Evolutionary conservation across 805 yeast species (phyloP).

Genomic region (Priceomyces carsonii): DNA sequence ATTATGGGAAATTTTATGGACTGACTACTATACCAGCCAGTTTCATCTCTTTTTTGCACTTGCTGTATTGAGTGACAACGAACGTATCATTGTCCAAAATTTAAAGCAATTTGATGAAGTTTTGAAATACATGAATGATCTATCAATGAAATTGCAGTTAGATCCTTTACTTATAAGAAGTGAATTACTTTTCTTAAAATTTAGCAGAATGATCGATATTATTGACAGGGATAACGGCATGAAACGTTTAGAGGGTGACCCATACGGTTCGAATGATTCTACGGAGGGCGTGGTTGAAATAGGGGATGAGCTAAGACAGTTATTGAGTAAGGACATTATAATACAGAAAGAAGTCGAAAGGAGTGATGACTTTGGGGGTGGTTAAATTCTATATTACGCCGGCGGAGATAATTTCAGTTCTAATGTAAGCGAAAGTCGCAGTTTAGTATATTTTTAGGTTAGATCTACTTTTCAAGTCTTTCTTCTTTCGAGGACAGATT

Average conservation of each 20-base stretch:
- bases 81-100: conserved; percentile 72
- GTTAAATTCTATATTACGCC: conserved; percentile 19
- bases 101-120: conserved; percentile 86
- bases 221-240: conserved; percentile 57
- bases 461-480: not conserved
- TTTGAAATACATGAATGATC: conserved; percentile 87
- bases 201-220: conserved; percentile 75
- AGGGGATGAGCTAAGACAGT: conserved; percentile 55
- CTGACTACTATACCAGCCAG: conserved; percentile 83
- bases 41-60: conserved; percentile 85
- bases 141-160: conserved; percentile 72
- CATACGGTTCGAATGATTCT: conserved; percentile 13
- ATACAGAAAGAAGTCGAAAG: conserved; percentile 60
- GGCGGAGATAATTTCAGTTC: too few relatives aligned
- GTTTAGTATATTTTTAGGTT: too few relatives aligned
- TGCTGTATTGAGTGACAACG: conserved; percentile 86
- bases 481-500: not conserved
- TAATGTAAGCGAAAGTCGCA: too few relatives aligned
- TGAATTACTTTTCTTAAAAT: conserved; percentile 78
- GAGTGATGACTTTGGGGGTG: conserved; percentile 48
- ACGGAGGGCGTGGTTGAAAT: conserved; percentile 26
- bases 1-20: conserved; percentile 93
- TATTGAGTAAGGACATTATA: conserved; percentile 62
- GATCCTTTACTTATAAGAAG: conserved; percentile 80
- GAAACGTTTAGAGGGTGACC: conserved; percentile 15